A percentile compares a stretch with the other conserved stretches of the same genome.
Evolutionary conservation across 179 eudicot genomes (phyloP).

Genomic region (Spergularia azorica): DNA sequence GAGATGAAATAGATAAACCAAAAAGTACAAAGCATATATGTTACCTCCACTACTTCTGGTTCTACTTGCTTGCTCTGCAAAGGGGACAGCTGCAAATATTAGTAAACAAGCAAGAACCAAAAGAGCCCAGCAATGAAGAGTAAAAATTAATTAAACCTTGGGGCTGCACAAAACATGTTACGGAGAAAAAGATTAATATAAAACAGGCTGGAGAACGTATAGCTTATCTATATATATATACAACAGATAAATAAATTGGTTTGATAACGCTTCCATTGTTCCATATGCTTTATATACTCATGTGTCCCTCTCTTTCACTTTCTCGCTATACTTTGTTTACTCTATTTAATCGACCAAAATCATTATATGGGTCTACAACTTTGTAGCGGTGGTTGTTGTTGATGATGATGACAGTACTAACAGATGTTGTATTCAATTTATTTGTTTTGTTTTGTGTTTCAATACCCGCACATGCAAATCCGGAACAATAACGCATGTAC

Average conservation of each 20-base stretch:
- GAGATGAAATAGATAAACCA: not conserved
- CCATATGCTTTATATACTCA: too few relatives aligned
- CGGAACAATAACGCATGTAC: too few relatives aligned
- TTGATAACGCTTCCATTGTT: not conserved
- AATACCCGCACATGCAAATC: too few relatives aligned
- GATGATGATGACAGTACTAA: too few relatives aligned
- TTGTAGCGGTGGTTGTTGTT: too few relatives aligned
- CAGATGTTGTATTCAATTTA: too few relatives aligned
- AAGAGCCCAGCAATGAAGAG: not conserved
- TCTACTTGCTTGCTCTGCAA: constrained; percentile 44
- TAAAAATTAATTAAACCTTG: not conserved
- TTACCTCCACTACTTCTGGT: constrained; percentile 46
- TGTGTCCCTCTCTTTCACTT: too few relatives aligned
- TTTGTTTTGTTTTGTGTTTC: too few relatives aligned
- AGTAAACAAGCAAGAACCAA: constrained; percentile 11
- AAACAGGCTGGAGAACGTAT: not conserved
- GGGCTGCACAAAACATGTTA: constrained; percentile 1
- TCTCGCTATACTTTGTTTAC: too few relatives aligned
- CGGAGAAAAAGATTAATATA: too few relatives aligned
- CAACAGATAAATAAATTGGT: not conserved
- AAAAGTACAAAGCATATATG: constrained; percentile 8
- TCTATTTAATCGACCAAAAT: too few relatives aligned
- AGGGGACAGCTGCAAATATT: constrained; percentile 21
- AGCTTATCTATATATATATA: not conserved
- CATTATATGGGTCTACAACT: too few relatives aligned